phyloP scores from a whole-genome alignment of 352 stramenopile genomes.

The Phytophthora pseudosyringae region DNA sequence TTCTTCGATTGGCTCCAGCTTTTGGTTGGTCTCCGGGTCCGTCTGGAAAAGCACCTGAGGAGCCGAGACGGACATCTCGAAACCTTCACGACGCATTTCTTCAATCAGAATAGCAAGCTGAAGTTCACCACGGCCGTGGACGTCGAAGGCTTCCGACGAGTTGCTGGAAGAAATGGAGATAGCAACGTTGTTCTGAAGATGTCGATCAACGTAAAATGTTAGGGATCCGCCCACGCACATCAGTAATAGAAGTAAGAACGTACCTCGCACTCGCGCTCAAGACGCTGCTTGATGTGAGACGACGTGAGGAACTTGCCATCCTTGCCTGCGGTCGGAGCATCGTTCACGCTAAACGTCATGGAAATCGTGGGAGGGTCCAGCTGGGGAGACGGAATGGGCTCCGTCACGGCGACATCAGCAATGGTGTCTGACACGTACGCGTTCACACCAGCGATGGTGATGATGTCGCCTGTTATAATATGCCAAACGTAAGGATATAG shows the following conservation, averaged over 20 bases:
- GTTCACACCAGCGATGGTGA: constrained; percentile 96
- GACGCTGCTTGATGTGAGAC: constrained; percentile 93
- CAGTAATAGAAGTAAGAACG: neutral
- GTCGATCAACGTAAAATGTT: constrained; percentile 4
- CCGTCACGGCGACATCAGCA: constrained; percentile 65
- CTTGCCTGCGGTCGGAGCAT: constrained; percentile 95
- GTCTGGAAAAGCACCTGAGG: constrained; percentile 95
- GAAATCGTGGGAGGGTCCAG: constrained; percentile 97
- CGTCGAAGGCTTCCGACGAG: constrained; percentile 93
- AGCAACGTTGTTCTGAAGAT: constrained; percentile 96
- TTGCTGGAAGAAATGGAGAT: constrained; percentile 91
- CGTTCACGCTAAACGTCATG: constrained; percentile 98
- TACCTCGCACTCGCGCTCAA: constrained; percentile 94
- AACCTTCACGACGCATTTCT: constrained; percentile 98
- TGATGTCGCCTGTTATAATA: constrained; percentile 91
- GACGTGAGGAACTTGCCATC: constrained; percentile 98
- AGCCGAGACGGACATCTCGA: constrained; percentile 97
- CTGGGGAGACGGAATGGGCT: constrained; percentile 93
- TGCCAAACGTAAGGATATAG: neutral
- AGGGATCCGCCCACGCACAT: constrained; percentile 7
- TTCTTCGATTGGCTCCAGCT: constrained; percentile 91
- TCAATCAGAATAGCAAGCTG: constrained; percentile 99
- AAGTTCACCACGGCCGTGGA: constrained; percentile 96
- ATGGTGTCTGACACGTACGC: constrained; percentile 92
- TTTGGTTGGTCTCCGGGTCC: constrained; percentile 86